phyloP scores from a whole-genome alignment of 176 grass and related monocot genomes.

The Poa pratensis region DNA sequence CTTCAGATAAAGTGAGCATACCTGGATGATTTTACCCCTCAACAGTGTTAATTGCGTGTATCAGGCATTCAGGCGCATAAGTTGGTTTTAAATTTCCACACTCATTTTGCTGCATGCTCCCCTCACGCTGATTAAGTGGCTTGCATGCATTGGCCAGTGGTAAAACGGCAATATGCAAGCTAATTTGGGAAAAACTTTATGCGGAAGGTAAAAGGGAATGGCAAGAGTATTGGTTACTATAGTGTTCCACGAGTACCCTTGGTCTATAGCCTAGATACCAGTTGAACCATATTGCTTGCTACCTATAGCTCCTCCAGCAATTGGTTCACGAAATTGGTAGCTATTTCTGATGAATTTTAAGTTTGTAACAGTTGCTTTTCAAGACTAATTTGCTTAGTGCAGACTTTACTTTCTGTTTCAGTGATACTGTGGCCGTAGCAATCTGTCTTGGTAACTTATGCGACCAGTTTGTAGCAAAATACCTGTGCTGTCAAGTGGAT shows the following conservation, averaged over 20 bases:
- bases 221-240: background rate
- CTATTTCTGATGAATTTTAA: background rate
- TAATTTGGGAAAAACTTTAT: background rate
- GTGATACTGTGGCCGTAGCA: background rate
- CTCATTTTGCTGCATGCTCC: no score
- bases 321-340: background rate
- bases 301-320: background rate
- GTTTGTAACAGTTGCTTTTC: background rate
- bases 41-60: no score
- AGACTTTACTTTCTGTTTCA: conserved; percentile 9
- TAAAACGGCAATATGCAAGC: background rate
- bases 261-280: conserved; percentile 5
- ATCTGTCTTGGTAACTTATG: conserved; percentile 2
- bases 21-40: no score
- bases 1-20: no score
- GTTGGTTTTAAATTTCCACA: no score
- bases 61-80: no score
- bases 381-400: conserved; percentile 14
- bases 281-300: conserved; percentile 27
- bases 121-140: no score
- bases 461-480: background rate
- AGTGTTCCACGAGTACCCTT: background rate
- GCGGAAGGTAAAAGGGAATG: background rate
- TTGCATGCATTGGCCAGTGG: no score
- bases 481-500: conserved; percentile 2